Evolutionary conservation across 2,329 filamentous ascomycete genomes (phyloP).

Genomic region (Arthroderma sp.): DNA sequence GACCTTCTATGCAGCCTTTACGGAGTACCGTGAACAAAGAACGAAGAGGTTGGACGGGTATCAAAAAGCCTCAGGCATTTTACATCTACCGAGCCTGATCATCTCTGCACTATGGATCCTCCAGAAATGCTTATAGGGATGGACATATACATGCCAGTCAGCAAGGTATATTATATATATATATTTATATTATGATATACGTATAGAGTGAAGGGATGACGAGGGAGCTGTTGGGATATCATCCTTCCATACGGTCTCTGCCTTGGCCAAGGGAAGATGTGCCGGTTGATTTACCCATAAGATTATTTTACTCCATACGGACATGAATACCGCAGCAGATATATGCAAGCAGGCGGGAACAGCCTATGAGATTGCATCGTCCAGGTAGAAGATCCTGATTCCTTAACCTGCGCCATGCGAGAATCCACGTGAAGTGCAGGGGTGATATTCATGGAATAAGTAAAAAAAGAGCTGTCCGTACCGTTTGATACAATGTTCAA

Average conservation of each 20-base stretch:
- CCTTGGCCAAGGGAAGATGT: not conserved
- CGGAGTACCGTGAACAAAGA: not conserved
- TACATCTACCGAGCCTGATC: not conserved
- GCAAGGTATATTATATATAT: too few relatives aligned
- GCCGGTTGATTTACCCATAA: not conserved
- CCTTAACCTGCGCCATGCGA: not conserved
- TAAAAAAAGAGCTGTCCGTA: not conserved
- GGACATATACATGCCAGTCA: too few relatives aligned
- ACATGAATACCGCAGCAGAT: not conserved
- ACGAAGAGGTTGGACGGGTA: not conserved
- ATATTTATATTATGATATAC: too few relatives aligned
- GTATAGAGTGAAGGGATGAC: too few relatives aligned
- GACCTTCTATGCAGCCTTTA: not conserved
- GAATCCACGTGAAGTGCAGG: constrained; percentile 3
- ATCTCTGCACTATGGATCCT: not conserved
- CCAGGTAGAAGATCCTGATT: not conserved
- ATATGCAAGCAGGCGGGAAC: not conserved
- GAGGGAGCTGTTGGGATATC: not conserved
- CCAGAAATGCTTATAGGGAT: not conserved
- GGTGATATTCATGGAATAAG: not conserved
- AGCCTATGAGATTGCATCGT: not conserved
- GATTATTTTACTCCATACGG: not conserved
- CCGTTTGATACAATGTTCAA: not conserved
- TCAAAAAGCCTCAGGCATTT: too few relatives aligned
- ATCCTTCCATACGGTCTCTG: not conserved